phyloP scores from a whole-genome alignment of 2,329 filamentous ascomycete genomes.

The Thermothelomyces thermophilus region DNA sequence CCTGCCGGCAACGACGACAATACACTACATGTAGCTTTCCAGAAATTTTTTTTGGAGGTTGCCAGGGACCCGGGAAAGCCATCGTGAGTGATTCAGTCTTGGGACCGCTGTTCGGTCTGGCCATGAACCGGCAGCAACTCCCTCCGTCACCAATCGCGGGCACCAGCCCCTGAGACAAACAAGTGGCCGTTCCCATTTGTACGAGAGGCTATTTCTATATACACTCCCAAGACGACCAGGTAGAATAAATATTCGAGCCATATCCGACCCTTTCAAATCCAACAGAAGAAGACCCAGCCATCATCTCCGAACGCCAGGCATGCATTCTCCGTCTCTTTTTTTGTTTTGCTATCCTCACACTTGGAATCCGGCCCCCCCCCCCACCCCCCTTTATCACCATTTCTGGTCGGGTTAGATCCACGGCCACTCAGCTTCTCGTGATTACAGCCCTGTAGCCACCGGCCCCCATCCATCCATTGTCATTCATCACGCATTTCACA shows the following conservation, averaged over 20 bases:
- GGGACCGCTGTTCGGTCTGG: background rate
- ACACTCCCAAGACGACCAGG: constrained; percentile 2
- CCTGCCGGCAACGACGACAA: background rate
- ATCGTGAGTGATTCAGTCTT: background rate
- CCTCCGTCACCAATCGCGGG: background rate
- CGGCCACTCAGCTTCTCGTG: background rate
- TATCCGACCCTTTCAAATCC: background rate
- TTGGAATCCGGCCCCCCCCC: background rate
- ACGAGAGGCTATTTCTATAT: constrained; percentile 8
- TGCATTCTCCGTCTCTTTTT: constrained; percentile 10
- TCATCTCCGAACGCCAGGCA: constrained; percentile 18
- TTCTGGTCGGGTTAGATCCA: background rate
- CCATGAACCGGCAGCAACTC: background rate
- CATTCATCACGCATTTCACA: constrained; percentile 8
- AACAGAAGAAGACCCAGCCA: constrained; percentile 4
- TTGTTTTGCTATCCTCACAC: background rate
- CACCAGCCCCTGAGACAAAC: constrained; percentile 2
- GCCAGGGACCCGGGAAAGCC: too few relatives aligned
- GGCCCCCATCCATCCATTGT: constrained; percentile 2
- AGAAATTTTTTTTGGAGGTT: too few relatives aligned
- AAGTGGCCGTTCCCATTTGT: background rate
- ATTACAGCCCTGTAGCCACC: background rate
- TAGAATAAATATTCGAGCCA: background rate
- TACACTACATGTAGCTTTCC: too few relatives aligned
- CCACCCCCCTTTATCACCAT: background rate